Evolutionary conservation across 2,329 filamentous ascomycete genomes (phyloP), one percentile per base, ranked within the genome.

Genomic region (Xylariaceae sp.): DNA sequence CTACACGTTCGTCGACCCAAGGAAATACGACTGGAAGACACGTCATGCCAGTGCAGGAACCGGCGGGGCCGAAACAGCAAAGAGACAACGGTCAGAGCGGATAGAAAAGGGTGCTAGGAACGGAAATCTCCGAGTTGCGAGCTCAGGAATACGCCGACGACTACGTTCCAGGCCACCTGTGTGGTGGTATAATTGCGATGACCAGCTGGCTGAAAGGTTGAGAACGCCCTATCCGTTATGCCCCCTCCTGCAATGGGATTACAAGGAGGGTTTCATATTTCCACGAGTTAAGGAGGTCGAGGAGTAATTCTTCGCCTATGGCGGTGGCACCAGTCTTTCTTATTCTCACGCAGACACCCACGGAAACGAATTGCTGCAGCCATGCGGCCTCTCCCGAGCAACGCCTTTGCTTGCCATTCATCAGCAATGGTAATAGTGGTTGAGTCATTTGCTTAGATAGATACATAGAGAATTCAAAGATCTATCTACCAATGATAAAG

Each of bases 1-100:
- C 40, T 58, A 47, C 44, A 48, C 56, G 7, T 48, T 51, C 20
- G 51, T 58, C 26, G 56, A 58, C 48, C 56, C 56, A 47, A 54
- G 56, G 44, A 41, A 20, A 43, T 59, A 59, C 14, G 48, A 52
- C 40, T 59, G 51, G 56, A 59, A 20, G 44, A 41, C 23, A 26
- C 23, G 23, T 46, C 42, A 18, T 40, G 29, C n/a, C 19, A 40
- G 41, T 32, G 23, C 20, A 40, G 41, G 16, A 41, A 40, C 20
- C 42, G 16, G 42, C 42, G 42, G 10, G 41, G 29, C 3, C 20
- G 42, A 32, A 19, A 14, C 23, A 26, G 9, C 23, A 26, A 26
- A 26, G 23, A 26, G 23, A 26, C 4, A 9, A 26, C 23, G 23
- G 23, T 26, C 23, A 26, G 23, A 9, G 23, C 23, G 23, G 9